These are phyloP conservation scores for Spathaspora passalidarum DNA, from an alignment of 805 yeast genomes.

Conservation along the genomic window DNA sequence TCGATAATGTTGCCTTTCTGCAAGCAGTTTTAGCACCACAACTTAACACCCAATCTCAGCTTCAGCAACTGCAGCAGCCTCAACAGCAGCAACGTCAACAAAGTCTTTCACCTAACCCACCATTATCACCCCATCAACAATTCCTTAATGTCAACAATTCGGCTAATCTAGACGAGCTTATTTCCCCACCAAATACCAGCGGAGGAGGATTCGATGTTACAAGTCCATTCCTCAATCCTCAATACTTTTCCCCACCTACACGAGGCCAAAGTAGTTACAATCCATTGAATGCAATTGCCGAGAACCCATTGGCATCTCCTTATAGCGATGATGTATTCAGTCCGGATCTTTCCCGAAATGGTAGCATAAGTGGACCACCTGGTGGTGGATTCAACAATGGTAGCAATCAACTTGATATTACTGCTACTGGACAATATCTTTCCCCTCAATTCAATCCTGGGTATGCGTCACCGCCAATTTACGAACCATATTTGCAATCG, in stretches of 20 bases:
- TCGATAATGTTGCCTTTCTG: slow-evolving; percentile 17
- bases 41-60: not conserved
- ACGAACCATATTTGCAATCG: slow-evolving; percentile 29
- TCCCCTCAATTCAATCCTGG: slow-evolving; percentile 31
- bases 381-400: slow-evolving; percentile 3
- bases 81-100: not conserved
- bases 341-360: slow-evolving; percentile 28
- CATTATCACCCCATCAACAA: slow-evolving; percentile 6
- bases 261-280: slow-evolving; percentile 18
- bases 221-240: slow-evolving; percentile 28
- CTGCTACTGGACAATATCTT: slow-evolving; percentile 25
- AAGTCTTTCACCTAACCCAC: slow-evolving; percentile 5
- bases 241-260: slow-evolving; percentile 40
- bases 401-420: not conserved
- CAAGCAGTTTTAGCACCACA: slow-evolving; percentile 10
- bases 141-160: slow-evolving; percentile 16
- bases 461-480: slow-evolving; percentile 30
- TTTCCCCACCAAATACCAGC: slow-evolving; percentile 24
- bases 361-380: slow-evolving; percentile 28
- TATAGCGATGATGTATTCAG: slow-evolving; percentile 19
- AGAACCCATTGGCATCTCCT: slow-evolving; percentile 11
- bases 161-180: slow-evolving; percentile 33
- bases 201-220: slow-evolving; percentile 3
- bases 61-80: not conserved
- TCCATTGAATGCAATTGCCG: slow-evolving; percentile 32